Evolutionary conservation across 192 early-diverging fungal species (phyloP).

Genomic region (Coemansia sp.): DNA sequence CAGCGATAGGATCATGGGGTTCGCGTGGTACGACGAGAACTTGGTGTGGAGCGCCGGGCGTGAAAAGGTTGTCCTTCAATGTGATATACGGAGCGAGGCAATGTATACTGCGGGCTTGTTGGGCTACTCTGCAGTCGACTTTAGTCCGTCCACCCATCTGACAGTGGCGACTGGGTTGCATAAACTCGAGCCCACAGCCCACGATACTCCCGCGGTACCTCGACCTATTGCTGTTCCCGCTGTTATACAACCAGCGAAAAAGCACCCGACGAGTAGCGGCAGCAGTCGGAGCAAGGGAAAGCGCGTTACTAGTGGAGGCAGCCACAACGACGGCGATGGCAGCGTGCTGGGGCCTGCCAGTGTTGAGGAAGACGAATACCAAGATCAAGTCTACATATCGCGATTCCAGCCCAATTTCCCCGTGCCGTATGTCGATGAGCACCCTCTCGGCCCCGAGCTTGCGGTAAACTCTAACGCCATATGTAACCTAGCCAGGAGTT

Average conservation of each 20-base stretch:
- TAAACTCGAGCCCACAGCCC: background rate
- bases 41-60: slow-evolving; percentile 40
- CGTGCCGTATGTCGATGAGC: slow-evolving; percentile 46
- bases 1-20: slow-evolving; percentile 26
- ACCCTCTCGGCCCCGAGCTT: slow-evolving; percentile 24
- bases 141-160: slow-evolving; percentile 30
- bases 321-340: background rate
- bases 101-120: slow-evolving; percentile 36
- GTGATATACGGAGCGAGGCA: slow-evolving; percentile 45
- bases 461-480: slow-evolving; percentile 21
- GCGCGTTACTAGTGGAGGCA: background rate
- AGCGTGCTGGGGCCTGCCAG: background rate
- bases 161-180: slow-evolving; percentile 32
- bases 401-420: slow-evolving; percentile 37
- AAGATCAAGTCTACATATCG: slow-evolving; percentile 6
- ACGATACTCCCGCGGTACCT: background rate
- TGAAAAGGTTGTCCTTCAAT: slow-evolving; percentile 32
- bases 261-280: background rate
- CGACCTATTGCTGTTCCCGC: background rate
- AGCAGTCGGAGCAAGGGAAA: slow-evolving; percentile 6
- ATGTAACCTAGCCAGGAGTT: slow-evolving; percentile 34
- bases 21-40: slow-evolving; percentile 53
- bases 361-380: background rate
- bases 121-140: slow-evolving; percentile 27
- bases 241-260: background rate